Percentiles rank a stretch among this genome's conserved stretches.
phyloP scores from a whole-genome alignment of 2,329 filamentous ascomycete species.

The Aspergillus jensenii region DNA sequence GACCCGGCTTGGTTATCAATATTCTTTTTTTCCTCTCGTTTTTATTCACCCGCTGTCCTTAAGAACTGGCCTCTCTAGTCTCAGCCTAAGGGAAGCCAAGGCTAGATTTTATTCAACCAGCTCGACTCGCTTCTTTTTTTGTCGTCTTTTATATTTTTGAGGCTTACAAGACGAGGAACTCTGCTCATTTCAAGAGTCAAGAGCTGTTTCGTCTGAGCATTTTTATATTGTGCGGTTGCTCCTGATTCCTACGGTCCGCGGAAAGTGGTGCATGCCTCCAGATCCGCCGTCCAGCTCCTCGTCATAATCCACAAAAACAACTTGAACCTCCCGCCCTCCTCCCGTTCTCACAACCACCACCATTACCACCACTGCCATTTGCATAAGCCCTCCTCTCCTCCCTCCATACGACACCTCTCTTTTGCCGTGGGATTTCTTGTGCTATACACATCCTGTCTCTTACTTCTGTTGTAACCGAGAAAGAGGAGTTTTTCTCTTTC shows the following conservation, averaged over 20 bases:
- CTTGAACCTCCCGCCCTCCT: slow-evolving; percentile 25
- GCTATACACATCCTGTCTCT: slow-evolving; percentile 9
- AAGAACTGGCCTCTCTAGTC: neutral
- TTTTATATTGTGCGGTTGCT: neutral
- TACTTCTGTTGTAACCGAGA: slow-evolving; percentile 15
- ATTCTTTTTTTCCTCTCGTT: neutral
- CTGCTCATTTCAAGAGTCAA: neutral
- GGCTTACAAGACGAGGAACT: neutral
- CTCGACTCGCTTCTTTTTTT: neutral
- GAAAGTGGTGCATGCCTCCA: slow-evolving; percentile 1
- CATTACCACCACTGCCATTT: neutral
- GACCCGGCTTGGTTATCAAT: neutral
- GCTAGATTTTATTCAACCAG: neutral
- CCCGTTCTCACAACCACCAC: neutral
- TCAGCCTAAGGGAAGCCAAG: slow-evolving; percentile 2
- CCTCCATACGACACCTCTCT: slow-evolving; percentile 24
- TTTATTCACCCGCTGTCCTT: neutral
- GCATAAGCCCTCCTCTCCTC: slow-evolving; percentile 7
- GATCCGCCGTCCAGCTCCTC: slow-evolving; percentile 21
- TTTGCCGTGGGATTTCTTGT: slow-evolving; percentile 21
- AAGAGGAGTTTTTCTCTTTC: slow-evolving; percentile 19
- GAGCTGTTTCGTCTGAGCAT: neutral
- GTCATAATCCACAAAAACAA: slow-evolving; percentile 43
- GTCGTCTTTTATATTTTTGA: neutral
- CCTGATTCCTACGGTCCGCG: neutral